Conservation (phyloP, 306 rosid species). For the Albizia julibrissin region DNA sequence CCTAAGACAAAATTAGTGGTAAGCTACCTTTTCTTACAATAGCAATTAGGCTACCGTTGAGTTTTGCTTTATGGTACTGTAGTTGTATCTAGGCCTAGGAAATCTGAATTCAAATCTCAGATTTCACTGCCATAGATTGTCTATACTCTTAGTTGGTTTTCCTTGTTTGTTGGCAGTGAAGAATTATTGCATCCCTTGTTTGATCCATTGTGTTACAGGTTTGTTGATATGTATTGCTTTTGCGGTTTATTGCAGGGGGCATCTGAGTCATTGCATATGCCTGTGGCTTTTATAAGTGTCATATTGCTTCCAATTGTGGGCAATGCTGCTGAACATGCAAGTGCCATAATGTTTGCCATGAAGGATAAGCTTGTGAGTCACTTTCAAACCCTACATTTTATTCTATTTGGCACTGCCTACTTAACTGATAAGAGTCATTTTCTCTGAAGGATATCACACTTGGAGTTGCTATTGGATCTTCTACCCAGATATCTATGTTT, state of each 20-base stretch:
- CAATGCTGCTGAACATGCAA: slow-evolving; percentile 71
- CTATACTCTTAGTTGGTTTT: background rate
- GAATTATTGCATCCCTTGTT: background rate
- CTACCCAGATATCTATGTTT: slow-evolving; percentile 96
- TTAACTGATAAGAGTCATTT: slow-evolving; percentile 37
- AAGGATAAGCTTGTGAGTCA: slow-evolving; percentile 93
- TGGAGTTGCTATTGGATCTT: slow-evolving; percentile 95
- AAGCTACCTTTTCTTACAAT: slow-evolving; percentile 9
- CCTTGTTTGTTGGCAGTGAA: background rate
- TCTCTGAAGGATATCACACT: slow-evolving; percentile 75
- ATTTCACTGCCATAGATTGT: background rate
- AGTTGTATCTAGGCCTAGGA: background rate
- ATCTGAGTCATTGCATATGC: slow-evolving; percentile 72
- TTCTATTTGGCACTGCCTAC: slow-evolving; percentile 13
- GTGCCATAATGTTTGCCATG: slow-evolving; percentile 95
- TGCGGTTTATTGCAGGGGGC: slow-evolving; percentile 74
- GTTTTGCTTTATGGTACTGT: background rate
- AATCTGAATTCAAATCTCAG: background rate
- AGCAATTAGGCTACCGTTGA: background rate
- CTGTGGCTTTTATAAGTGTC: slow-evolving; percentile 89
- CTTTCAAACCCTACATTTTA: slow-evolving; percentile 30
- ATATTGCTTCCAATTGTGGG: slow-evolving; percentile 89
- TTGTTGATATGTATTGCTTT: slow-evolving; percentile 26
- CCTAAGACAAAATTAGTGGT: background rate
- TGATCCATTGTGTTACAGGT: background rate